phyloP scores from a whole-genome alignment of 371 early-diverging fungal species.

The Chytridium lagenaria region DNA sequence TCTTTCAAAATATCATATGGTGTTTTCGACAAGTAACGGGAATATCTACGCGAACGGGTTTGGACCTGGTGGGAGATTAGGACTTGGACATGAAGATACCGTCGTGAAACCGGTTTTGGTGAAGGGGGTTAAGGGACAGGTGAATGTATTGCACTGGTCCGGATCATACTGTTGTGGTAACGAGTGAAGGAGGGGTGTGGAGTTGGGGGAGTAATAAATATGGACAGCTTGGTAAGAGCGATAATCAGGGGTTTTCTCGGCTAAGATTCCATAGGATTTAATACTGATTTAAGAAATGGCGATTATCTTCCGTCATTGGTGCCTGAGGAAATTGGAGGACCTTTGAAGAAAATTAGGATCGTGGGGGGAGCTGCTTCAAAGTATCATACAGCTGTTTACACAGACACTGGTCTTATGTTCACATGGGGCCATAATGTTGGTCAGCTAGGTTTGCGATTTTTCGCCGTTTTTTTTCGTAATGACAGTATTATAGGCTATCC shows the following conservation, averaged over 20 bases:
- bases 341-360: conserved; percentile 61
- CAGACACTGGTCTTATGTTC: conserved; percentile 61
- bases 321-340: conserved; percentile 64
- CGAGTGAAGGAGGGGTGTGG: conserved; percentile 51
- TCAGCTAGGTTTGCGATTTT: conserved; percentile 64
- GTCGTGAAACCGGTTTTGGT: conserved; percentile 63
- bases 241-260: conserved; percentile 13
- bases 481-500: conserved; percentile 23
- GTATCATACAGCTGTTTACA: conserved; percentile 72
- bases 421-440: conserved; percentile 81
- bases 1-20: conserved; percentile 78
- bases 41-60: conserved; percentile 70
- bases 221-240: conserved; percentile 69
- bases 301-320: conserved; percentile 49
- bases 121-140: conserved; percentile 54
- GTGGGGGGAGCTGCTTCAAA: conserved; percentile 74
- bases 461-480: background rate
- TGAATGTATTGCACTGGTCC: conserved; percentile 66
- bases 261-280: conserved; percentile 50
- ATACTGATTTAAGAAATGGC: conserved; percentile 38
- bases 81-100: conserved; percentile 63
- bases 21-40: conserved; percentile 62
- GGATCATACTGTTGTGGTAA: conserved; percentile 76
- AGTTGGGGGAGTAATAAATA: conserved; percentile 73
- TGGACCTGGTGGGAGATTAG: conserved; percentile 75